phyloP scores from a whole-genome alignment of 805 yeast species.

The Saturnispora silvae region DNA sequence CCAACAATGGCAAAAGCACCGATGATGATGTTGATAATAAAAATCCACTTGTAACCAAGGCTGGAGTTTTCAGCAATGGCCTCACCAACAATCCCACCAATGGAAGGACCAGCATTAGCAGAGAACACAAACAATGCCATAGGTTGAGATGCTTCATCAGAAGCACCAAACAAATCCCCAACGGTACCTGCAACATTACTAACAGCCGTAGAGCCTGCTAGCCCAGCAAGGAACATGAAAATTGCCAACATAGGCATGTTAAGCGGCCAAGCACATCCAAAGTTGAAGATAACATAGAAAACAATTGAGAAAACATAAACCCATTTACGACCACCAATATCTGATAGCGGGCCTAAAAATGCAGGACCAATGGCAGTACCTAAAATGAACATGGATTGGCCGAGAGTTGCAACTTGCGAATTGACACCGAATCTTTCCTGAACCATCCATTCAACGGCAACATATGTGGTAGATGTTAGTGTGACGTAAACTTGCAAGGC shows the following conservation, averaged over 20 bases:
- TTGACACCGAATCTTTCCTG: slow-evolving; percentile 19
- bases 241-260: slow-evolving; percentile 27
- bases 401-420: slow-evolving; percentile 26
- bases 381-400: slow-evolving; percentile 27
- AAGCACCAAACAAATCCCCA: slow-evolving; percentile 27
- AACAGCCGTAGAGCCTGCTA: slow-evolving; percentile 25
- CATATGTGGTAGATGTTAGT: slow-evolving; percentile 26
- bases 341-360: slow-evolving; percentile 28
- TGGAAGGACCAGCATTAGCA: slow-evolving; percentile 28
- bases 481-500: slow-evolving; percentile 24
- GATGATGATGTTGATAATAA: slow-evolving; percentile 25
- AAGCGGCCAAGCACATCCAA: slow-evolving; percentile 27
- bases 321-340: slow-evolving; percentile 29
- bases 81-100: slow-evolving; percentile 30
- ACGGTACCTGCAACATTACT: slow-evolving; percentile 29
- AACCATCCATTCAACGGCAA: slow-evolving; percentile 23
- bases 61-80: slow-evolving; percentile 23
- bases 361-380: slow-evolving; percentile 30
- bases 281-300: slow-evolving; percentile 22
- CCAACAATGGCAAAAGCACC: slow-evolving; percentile 19
- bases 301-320: slow-evolving; percentile 25
- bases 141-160: slow-evolving; percentile 28
- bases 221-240: slow-evolving; percentile 25
- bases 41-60: slow-evolving; percentile 26
- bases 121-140: slow-evolving; percentile 27